Evolutionary conservation across 1,139 yeast species (phyloP), one percentile per base, ranked within the genome.

Genomic region (Blastobotrys raffinosifermentans): DNA sequence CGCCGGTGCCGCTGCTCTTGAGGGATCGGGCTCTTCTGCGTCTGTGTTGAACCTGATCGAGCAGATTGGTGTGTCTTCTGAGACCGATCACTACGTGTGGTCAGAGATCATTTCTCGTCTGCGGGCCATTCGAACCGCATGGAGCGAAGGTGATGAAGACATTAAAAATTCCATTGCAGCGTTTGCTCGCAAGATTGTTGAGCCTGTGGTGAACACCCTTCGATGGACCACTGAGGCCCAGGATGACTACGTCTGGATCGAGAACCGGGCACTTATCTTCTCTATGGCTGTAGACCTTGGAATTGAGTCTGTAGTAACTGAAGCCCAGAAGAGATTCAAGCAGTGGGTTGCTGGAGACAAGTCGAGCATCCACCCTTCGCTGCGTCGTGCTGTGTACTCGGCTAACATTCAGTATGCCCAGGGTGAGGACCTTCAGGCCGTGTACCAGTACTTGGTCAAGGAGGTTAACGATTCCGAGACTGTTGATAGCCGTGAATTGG

Each of bases 401-500:
- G 68, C 83, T 4, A 69, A 75, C 17, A 50, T 80, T 5, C 60
- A 70, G 1, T 59, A 69, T 19, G 57, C 70, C n/a, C 56, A 67
- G 9, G 64, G 55, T 3, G 48, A 36, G 6, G 55, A 53, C 35
- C 50, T 57, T 10, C 42, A 63, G 17, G 67, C 57, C 5, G 72
- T 72, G 25, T 77, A 73, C 48, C 69, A 72, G 2, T 50, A 60
- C 2, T 67, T 81, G 18, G 56, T 72, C 41, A 54, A 63, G 13
- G 77, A 80, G 51, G 73, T 77, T 26, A 57, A 63, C 6, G 52
- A 62, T n/a, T 84, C 91, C 5, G 58, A 72, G 2, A 65, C 84
- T 2, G 70, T 80, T 41, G 89, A 80, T 56, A 73, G 83, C 4
- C 66, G 80, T 42, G 94, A 82, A 57, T 66, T 75, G 36, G 81